These are phyloP conservation scores for Dothistroma septosporum DNA, from an alignment of 2,329 filamentous ascomycete genomes.

Conservation along the genomic window DNA sequence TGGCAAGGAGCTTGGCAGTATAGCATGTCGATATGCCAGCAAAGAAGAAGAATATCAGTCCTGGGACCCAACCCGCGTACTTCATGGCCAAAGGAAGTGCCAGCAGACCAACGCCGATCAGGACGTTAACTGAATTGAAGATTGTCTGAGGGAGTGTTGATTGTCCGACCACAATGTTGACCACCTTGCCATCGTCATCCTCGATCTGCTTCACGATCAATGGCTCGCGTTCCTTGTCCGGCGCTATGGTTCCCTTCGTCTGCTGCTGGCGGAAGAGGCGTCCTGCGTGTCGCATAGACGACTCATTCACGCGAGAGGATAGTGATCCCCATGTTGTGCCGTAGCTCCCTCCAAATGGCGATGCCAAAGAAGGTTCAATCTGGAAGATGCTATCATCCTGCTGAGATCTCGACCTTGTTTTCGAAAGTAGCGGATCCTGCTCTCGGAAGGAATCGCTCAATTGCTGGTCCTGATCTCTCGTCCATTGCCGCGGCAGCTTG, in stretches of 20 bases:
- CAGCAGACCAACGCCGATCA: slow-evolving; percentile 85
- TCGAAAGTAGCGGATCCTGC: slow-evolving; percentile 27
- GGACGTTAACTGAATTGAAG: slow-evolving; percentile 92
- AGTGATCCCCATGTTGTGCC: slow-evolving; percentile 59
- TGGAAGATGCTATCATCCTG: slow-evolving; percentile 44
- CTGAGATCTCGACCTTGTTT: slow-evolving; percentile 27
- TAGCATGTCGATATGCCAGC: slow-evolving; percentile 76
- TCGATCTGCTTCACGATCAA: slow-evolving; percentile 86
- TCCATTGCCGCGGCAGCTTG: slow-evolving; percentile 18
- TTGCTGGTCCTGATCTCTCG: slow-evolving; percentile 9
- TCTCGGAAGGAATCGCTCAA: slow-evolving; percentile 14
- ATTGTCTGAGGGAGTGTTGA: slow-evolving; percentile 94
- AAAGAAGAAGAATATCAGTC: slow-evolving; percentile 67
- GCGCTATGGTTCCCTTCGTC: slow-evolving; percentile 39
- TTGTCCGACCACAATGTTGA: slow-evolving; percentile 82
- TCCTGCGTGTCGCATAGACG: slow-evolving; percentile 54
- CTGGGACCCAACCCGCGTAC: slow-evolving; percentile 84
- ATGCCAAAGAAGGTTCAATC: slow-evolving; percentile 55
- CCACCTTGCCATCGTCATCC: slow-evolving; percentile 74
- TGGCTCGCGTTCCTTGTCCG: slow-evolving; percentile 56
- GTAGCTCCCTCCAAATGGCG: slow-evolving; percentile 69
- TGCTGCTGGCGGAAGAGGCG: slow-evolving; percentile 48
- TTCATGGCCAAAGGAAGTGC: slow-evolving; percentile 83
- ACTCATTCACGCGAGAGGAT: slow-evolving; percentile 53
- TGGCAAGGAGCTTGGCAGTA: slow-evolving; percentile 78